Evolutionary conservation across 768 basidiomycete genomes (phyloP).

Genomic region (Termitomyces sp.): DNA sequence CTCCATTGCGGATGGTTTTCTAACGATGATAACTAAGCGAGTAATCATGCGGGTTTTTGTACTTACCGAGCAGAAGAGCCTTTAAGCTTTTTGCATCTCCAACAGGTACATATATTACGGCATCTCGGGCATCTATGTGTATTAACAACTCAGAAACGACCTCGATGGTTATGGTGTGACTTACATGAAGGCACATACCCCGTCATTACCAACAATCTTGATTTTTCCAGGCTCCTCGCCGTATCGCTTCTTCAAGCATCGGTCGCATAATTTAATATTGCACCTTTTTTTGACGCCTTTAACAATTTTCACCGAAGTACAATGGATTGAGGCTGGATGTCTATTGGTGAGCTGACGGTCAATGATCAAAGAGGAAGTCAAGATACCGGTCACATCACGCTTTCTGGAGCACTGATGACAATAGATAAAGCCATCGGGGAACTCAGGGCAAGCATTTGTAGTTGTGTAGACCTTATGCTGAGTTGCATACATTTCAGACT

Average conservation of each 20-base stretch:
- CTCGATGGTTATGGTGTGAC: slow-evolving; percentile 2
- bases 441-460: slow-evolving; percentile 23
- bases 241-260: slow-evolving; percentile 67
- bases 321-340: slow-evolving; percentile 23
- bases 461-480: slow-evolving; percentile 3
- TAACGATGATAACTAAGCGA: background rate
- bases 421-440: slow-evolving; percentile 40
- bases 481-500: slow-evolving; percentile 10
- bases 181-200: slow-evolving; percentile 49
- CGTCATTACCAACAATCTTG: slow-evolving; percentile 21
- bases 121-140: slow-evolving; percentile 62
- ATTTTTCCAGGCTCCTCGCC: slow-evolving; percentile 42
- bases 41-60: background rate
- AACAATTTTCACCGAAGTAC: slow-evolving; percentile 19
- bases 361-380: slow-evolving; percentile 1
- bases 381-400: slow-evolving; percentile 44
- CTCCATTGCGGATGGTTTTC: background rate
- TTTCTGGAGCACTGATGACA: slow-evolving; percentile 74
- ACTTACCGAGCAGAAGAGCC: slow-evolving; percentile 57
- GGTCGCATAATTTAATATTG: slow-evolving; percentile 52
- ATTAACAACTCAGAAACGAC: no score
- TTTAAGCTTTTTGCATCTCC: slow-evolving; percentile 55
- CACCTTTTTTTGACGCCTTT: slow-evolving; percentile 36
- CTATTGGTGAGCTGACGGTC: background rate
- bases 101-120: slow-evolving; percentile 61